Base-by-base conservation (phyloP, 495 filamentous ascomycete genomes). In the Umbilicaria muhlenbergii region DNA sequence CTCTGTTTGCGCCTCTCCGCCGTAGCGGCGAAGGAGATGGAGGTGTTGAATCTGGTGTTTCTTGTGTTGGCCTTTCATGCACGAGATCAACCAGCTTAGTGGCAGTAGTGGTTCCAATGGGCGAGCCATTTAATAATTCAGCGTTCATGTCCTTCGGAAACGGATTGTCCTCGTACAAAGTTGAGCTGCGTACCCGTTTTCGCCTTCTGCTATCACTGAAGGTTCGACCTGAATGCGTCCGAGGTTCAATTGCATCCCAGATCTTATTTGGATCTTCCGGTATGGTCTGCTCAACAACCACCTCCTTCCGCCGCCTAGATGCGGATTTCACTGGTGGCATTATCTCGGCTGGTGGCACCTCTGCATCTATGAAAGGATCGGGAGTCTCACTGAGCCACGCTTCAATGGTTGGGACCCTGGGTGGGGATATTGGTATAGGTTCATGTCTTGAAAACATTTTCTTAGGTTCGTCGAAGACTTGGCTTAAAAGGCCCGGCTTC, bases 301-400 rank as follows among this genome's bases (percentile, higher is more conserved):
- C 39, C 10, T 31, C 44, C 36, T 51, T 45, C 35, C 19, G 44
- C 47, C 37, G 49, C 48, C 19, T 47, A 48, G 39, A 37, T 38
- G 55, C 45, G n/a, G 51, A 42, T 39, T 50, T 43, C 32, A 53
- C 33, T 5, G 71, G 58, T 19, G 61, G 61, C 15, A 70, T 66
- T 16, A 68, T 58, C 32, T 71, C 67, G 17, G 57, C 59, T 32
- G 64, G 56, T 13, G 57, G 43, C 24, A 56, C 57, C 11, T 53
- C 55, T 31, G 62, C 47, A 16, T 84, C 78, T 16, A 81, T 51
- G 48, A 86, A 86, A 7, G 83, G 81, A 50, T 88, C 83, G 11
- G 75, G 67, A 1, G 81, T 85, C 17, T 68, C 69, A 39, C 78
- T 78, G 31, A 88, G 61, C 83, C 83, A 88, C 2, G 77, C 77